A percentile compares a stretch with the other conserved stretches of the same genome.
Evolutionary conservation across 2,329 filamentous ascomycete genomes (phyloP).

Genomic region (Talaromyces sp.): DNA sequence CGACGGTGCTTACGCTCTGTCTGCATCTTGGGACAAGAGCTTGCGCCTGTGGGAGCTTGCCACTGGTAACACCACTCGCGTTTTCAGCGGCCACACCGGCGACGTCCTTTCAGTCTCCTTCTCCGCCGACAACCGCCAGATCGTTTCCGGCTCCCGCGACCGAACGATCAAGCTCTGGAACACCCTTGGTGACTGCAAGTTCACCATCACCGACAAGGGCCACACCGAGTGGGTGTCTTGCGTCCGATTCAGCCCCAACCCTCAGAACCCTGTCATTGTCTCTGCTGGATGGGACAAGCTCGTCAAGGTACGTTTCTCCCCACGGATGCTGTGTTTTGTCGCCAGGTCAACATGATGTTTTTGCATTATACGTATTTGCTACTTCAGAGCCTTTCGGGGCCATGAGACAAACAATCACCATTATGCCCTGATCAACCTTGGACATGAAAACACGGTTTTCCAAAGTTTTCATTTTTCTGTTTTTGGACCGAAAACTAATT

Average conservation of each 20-base stretch:
- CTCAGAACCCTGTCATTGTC: conserved; percentile 99
- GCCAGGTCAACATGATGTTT: conserved; percentile 71
- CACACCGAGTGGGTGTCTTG: conserved; percentile 99
- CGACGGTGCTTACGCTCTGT: conserved; percentile 97
- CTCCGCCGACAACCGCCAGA: conserved; percentile 99
- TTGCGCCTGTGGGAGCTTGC: conserved; percentile 99
- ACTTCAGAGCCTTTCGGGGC: conserved; percentile 96
- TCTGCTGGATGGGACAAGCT: conserved; percentile 99
- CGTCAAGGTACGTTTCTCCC: conserved; percentile 77
- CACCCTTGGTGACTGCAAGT: conserved; percentile 99
- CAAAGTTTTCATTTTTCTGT: too few species aligned
- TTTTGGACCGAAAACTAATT: background rate
- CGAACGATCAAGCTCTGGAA: conserved; percentile 99
- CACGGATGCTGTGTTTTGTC: conserved; percentile 13
- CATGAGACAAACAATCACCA: conserved; percentile 97
- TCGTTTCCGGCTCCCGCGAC: conserved; percentile 97
- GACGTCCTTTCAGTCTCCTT: conserved; percentile 99
- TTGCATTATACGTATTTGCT: conserved; percentile 98
- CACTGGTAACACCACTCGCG: conserved; percentile 92
- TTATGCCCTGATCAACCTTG: conserved; percentile 39
- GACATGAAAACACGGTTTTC: conserved; percentile 4
- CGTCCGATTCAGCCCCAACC: conserved; percentile 99
- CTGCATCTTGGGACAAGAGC: conserved; percentile 99
- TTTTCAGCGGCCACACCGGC: conserved; percentile 98
- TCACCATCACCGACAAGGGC: conserved; percentile 99